A percentile compares a stretch with the other conserved stretches of the same genome.
Evolutionary conservation across 2,329 filamentous ascomycete genomes (phyloP).

Genomic region (Penicillium sp.): DNA sequence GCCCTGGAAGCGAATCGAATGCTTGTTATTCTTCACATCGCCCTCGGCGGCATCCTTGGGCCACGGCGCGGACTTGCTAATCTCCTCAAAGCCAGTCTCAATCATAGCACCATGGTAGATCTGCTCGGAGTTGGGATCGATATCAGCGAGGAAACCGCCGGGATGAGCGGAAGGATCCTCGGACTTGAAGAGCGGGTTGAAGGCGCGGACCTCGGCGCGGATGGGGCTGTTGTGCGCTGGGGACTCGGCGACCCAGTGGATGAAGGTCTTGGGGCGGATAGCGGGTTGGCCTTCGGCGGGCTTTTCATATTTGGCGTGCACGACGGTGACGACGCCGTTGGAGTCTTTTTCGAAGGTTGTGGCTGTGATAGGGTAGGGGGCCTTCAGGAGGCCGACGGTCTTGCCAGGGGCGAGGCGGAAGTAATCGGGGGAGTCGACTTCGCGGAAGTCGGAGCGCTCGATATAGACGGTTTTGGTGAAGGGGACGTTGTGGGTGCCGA

Average conservation of each 20-base stretch:
- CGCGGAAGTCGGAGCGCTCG: conserved; percentile 71
- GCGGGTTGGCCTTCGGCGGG: conserved; percentile 58
- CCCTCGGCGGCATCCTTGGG: conserved; percentile 60
- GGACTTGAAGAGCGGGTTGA: conserved; percentile 80
- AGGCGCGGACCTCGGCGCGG: conserved; percentile 67
- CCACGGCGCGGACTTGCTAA: conserved; percentile 70
- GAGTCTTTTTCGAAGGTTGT: conserved; percentile 64
- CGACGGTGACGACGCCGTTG: conserved; percentile 60
- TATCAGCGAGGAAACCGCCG: conserved; percentile 75
- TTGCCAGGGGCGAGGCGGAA: conserved; percentile 73
- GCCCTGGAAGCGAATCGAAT: conserved; percentile 83
- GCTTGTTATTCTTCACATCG: conserved; percentile 49
- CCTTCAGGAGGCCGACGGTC: conserved; percentile 67
- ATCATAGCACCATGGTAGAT: conserved; percentile 74
- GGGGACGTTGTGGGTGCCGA: conserved; percentile 51
- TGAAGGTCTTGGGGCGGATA: conserved; percentile 66
- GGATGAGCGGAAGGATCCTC: conserved; percentile 72
- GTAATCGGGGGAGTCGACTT: conserved; percentile 66
- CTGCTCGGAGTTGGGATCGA: conserved; percentile 78
- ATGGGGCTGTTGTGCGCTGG: conserved; percentile 57
- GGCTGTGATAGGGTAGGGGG: conserved; percentile 64
- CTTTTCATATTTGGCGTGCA: conserved; percentile 64
- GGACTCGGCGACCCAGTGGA: conserved; percentile 80
- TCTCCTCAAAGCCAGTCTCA: conserved; percentile 76
- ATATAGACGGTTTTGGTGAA: conserved; percentile 81